Evolutionary conservation across 2,329 filamentous ascomycete genomes (phyloP), one percentile per base, ranked within the genome.

Genomic region (Fusarium caatingaense): DNA sequence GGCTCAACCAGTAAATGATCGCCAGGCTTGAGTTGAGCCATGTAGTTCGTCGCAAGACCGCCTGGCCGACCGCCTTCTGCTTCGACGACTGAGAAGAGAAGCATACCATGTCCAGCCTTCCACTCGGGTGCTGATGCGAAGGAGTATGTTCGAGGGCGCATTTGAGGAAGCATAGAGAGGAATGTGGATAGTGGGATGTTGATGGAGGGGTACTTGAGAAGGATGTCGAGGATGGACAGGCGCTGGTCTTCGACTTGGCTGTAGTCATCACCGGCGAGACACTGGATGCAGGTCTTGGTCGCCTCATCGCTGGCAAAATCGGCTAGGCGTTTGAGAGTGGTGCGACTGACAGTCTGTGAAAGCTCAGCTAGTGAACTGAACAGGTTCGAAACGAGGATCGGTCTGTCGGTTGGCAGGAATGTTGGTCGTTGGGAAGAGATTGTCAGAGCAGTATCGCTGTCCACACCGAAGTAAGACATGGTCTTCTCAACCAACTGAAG

Each of bases 281-380:
- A 76, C 16, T 80, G 76, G 6, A 92, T 81, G 11, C 83, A 77
- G 42, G 87, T 83, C 4, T 80, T 76, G 1, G 84, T 82, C 3
- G 83, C 83, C 25, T 85, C 85, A 1, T 83, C 78, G 4, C 88
- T 76, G 2, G 83, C 78, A 32, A 78, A 75, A 13, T 81, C 74
- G 8, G 23, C 21, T 0, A 51, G 13, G 3, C 21, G 4, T 7
- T 67, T 64, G 77, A 74, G 76, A 83, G 86, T 58, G 0, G 89
- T 87, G 76, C 89, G 92, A 6, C 90, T 93, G 1, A 90, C 91
- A 0, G 91, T 91, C 71, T 92, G 91, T 2, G 86, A 86, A 2
- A 94, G 83, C 78, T 94, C 92, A 3, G 94, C 88, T 64, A 93
- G 93, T 0, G 89, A 88, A 2, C 87, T 85, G 6, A 94, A 83